Conservation (phyloP, 129 eudicot species). For the Kitagawia praeruptora region DNA sequence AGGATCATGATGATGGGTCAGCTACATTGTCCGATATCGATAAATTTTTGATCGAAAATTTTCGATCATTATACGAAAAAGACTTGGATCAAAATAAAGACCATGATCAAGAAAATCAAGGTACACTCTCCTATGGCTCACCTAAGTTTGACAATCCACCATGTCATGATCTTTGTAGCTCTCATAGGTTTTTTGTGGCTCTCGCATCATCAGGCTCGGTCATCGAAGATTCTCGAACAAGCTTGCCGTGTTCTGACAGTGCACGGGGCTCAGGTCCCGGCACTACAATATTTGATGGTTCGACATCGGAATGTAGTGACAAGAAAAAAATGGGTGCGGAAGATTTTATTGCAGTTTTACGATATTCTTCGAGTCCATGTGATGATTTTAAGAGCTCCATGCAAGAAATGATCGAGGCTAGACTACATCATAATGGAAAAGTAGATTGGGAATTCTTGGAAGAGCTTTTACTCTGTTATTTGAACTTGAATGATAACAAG, state of each 20-base stretch:
- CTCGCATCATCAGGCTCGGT: slow-evolving; percentile 22
- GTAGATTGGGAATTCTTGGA: slow-evolving; percentile 49
- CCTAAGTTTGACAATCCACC: slow-evolving; percentile 18
- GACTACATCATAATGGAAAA: slow-evolving; percentile 19
- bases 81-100: slow-evolving; percentile 13
- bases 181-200: slow-evolving; percentile 17
- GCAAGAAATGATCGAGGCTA: slow-evolving; percentile 39
- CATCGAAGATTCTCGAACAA: slow-evolving; percentile 13
- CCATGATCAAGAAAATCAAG: slow-evolving; percentile 8
- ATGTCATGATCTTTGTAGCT: slow-evolving; percentile 1
- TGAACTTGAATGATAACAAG: slow-evolving; percentile 41
- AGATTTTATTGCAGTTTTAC: slow-evolving; percentile 37
- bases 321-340: slow-evolving; percentile 9
- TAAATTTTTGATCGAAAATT: slow-evolving; percentile 39
- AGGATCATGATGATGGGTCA: slow-evolving; percentile 9
- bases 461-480: slow-evolving; percentile 35
- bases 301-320: neutral
- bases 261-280: neutral
- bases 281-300: neutral
- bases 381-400: slow-evolving; percentile 38
- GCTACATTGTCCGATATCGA: slow-evolving; percentile 46
- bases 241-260: slow-evolving; percentile 8
- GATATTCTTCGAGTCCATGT: slow-evolving; percentile 29
- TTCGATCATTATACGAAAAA: slow-evolving; percentile 30
- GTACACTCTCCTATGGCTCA: slow-evolving; percentile 2